Conservation (phyloP, 192 early-diverging fungal genomes). For the Coemansia erecta region DNA sequence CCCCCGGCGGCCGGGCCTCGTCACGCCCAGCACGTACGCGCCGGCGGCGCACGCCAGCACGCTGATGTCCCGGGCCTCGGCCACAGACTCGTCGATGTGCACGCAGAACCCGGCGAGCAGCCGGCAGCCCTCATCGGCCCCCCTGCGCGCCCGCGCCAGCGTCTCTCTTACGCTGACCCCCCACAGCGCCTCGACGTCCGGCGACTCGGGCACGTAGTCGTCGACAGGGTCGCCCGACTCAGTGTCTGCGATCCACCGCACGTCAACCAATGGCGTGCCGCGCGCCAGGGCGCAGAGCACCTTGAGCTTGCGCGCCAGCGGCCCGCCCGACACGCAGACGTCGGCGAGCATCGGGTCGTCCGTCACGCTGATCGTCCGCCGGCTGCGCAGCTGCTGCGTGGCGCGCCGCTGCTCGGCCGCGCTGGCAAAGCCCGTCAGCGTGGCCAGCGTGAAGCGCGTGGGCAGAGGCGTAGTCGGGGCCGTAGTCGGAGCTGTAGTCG, state of each 20-base stretch:
- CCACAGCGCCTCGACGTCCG: conserved; percentile 38
- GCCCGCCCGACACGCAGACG: conserved; percentile 26
- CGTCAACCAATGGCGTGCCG: conserved; percentile 29
- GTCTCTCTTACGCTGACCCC: conserved; percentile 21
- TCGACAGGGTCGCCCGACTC: not conserved
- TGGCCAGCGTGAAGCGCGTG: not conserved
- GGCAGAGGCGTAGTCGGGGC: too few relatives aligned
- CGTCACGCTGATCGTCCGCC: conserved; percentile 11
- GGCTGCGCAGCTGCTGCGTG: not conserved
- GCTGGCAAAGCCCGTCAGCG: not conserved
- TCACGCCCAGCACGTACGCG: conserved; percentile 17
- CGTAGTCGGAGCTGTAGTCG: too few relatives aligned
- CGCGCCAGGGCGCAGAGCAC: conserved; percentile 44
- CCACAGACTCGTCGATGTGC: conserved; percentile 10
- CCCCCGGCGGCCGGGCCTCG: conserved; percentile 13
- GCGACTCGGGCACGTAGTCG: conserved; percentile 12
- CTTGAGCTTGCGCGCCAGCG: conserved; percentile 40
- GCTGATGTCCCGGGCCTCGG: not conserved
- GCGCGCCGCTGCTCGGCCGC: conserved; percentile 2
- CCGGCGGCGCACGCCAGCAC: conserved; percentile 32
- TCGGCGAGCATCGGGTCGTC: conserved; percentile 33
- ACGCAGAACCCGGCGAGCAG: conserved; percentile 25
- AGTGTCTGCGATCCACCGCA: conserved; percentile 6
- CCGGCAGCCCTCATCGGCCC: not conserved
- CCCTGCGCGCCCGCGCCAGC: conserved; percentile 10